Base-by-base conservation (phyloP, 106 monocot genomes). In the Acorus gramineus region DNA sequence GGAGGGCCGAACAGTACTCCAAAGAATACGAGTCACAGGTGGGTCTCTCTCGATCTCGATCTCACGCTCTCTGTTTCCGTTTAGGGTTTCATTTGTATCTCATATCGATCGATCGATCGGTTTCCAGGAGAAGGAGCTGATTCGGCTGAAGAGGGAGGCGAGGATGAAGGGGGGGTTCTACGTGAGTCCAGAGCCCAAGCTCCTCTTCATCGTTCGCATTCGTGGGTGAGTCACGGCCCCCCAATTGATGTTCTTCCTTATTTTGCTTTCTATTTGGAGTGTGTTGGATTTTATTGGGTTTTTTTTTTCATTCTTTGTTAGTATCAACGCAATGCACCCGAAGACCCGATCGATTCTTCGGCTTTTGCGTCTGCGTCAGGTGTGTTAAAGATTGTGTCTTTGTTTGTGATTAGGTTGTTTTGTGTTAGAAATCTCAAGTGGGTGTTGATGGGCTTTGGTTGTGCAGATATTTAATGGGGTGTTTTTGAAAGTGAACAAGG, bases 121-220 rank as follows among this genome's bases (percentile, higher is more conserved):
- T 13, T 56, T 62, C 3, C 55, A 87, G 87, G 83, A 83, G 47
- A 83, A 75, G 66, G 83, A 83, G 63, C 57, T 87, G 46, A 78
- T 83, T 73, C 51, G 55, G n/a, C 64, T 87, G 60, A 87, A 87
- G 72, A 65, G 87, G 1, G 83, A 87, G 60, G 80, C 87, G 3
- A 87, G 76, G 60, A 13, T 83, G 59, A 87, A 87, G 68, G 87
- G 78, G 8, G 83, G 80, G 28, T 87, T 87, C 62, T 87, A 87
- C 59, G 87, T 87, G 11, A 66, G 64, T 63, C 80, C 83, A 5
- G 87, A 87, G 14, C 72, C 77, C 49, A 87, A 83, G 75, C 77
- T 87, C 42, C 52, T 87, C 8, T 87, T 87, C 66, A 83, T 87
- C 65, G 77, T 87, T 52, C 67, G 87, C 3, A 87, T 87, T 48